A percentile compares a stretch with the other conserved stretches of the same genome.
These are phyloP conservation scores for Xylaria acuta DNA, from an alignment of 495 filamentous ascomycete genomes.

Conservation along the genomic window DNA sequence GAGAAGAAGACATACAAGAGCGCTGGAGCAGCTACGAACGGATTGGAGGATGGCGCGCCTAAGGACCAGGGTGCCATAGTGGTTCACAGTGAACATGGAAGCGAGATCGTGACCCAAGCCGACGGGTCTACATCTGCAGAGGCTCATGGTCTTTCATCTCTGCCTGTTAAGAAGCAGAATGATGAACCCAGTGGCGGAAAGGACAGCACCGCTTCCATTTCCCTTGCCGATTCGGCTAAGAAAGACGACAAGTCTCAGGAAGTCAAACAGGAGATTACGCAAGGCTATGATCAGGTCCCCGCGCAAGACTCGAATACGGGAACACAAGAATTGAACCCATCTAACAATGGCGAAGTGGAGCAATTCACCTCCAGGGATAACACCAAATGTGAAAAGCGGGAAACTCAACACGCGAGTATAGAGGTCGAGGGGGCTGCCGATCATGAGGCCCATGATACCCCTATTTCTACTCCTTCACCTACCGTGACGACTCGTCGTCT, in stretches of 20 bases:
- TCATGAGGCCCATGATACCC: constrained; percentile 1
- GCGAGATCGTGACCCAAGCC: neutral
- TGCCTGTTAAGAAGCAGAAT: neutral
- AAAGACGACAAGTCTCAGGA: neutral
- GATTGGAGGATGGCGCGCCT: constrained; percentile 17
- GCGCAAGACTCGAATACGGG: neutral
- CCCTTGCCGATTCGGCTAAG: neutral
- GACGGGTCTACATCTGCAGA: neutral
- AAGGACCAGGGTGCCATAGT: constrained; percentile 16
- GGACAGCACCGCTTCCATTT: neutral
- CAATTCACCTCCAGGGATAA: neutral
- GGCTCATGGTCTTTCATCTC: neutral
- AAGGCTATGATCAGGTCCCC: neutral
- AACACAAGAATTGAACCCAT: neutral
- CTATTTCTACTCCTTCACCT: neutral
- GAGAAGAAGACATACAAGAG: neutral
- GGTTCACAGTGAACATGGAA: neutral
- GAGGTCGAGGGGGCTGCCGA: neutral
- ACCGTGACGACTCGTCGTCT: constrained; percentile 13
- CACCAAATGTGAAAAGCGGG: neutral
- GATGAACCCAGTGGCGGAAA: neutral
- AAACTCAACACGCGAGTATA: neutral
- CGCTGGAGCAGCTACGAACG: neutral
- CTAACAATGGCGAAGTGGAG: neutral
- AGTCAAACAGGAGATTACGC: neutral